Conservation (phyloP, 176 grass and related monocot genomes). For the Triticum turgidum region DNA sequence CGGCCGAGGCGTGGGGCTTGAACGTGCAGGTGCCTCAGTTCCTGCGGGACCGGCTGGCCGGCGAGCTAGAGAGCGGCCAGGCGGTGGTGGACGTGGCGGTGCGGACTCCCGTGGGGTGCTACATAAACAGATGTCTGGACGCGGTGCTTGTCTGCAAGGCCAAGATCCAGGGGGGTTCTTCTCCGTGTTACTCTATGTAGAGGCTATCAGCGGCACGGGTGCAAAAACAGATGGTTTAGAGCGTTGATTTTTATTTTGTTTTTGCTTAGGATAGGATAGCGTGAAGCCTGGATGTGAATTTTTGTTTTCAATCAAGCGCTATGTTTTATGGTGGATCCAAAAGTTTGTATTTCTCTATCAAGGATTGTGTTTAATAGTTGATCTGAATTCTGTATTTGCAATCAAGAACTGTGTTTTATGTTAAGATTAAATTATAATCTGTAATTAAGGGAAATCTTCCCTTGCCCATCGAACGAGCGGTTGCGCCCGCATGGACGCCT, state of each 20-base stretch:
- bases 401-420: too few relatives aligned
- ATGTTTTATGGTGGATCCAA: too few relatives aligned
- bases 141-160: background rate
- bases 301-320: background rate
- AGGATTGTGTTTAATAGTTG: too few relatives aligned
- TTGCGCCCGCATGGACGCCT: too few relatives aligned
- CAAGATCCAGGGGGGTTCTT: background rate
- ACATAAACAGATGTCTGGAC: background rate
- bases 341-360: too few relatives aligned
- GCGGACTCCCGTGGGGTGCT: background rate
- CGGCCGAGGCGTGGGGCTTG: background rate
- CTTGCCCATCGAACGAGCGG: too few relatives aligned
- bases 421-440: too few relatives aligned
- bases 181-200: background rate
- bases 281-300: background rate
- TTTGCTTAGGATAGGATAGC: background rate
- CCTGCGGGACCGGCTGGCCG: background rate
- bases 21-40: background rate
- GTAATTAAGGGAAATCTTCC: too few relatives aligned
- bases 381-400: too few relatives aligned
- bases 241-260: background rate
- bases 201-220: background rate
- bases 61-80: background rate
- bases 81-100: background rate
- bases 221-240: background rate